Percentiles rank a stretch among this genome's conserved stretches.
Evolutionary conservation across 208 protist genomes (phyloP).

Genomic region (Blastocrithidia nonstop): DNA sequence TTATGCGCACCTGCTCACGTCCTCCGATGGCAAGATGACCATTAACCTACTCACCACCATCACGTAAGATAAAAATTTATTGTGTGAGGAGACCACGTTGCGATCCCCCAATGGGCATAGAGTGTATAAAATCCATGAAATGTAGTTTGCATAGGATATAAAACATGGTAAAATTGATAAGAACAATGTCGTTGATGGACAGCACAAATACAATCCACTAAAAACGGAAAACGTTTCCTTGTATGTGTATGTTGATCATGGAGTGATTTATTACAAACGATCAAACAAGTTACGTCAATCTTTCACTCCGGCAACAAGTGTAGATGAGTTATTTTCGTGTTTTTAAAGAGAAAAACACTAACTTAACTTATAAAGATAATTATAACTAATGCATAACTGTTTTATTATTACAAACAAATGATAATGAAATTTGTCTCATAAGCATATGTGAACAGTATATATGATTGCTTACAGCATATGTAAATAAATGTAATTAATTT

Average conservation of each 20-base stretch:
- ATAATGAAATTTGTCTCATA: too few relatives aligned
- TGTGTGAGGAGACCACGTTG: slow-evolving; percentile 41
- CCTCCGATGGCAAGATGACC: slow-evolving; percentile 52
- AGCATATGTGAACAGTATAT: too few relatives aligned
- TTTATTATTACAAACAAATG: too few relatives aligned
- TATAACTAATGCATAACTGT: too few relatives aligned
- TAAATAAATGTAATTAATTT: too few relatives aligned
- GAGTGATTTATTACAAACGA: background rate
- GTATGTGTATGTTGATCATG: too few relatives aligned
- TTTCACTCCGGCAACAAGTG: too few relatives aligned
- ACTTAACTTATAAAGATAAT: too few relatives aligned
- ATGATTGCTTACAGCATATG: too few relatives aligned
- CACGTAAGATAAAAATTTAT: slow-evolving; percentile 50
- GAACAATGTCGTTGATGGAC: slow-evolving; percentile 28
- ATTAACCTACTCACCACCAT: slow-evolving; percentile 34
- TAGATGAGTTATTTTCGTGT: too few relatives aligned
- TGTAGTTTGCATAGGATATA: slow-evolving; percentile 11
- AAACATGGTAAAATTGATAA: slow-evolving; percentile 20
- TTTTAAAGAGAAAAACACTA: too few relatives aligned
- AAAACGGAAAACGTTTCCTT: too few relatives aligned
- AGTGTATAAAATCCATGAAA: slow-evolving; percentile 40
- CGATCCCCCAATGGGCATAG: slow-evolving; percentile 44
- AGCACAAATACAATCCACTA: slow-evolving; percentile 69
- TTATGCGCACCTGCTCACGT: slow-evolving; percentile 38
- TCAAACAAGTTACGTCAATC: background rate